These are phyloP conservation scores for Leptodontidium sp. DNA, from an alignment of 2,329 filamentous ascomycete species.

Conservation along the genomic window DNA sequence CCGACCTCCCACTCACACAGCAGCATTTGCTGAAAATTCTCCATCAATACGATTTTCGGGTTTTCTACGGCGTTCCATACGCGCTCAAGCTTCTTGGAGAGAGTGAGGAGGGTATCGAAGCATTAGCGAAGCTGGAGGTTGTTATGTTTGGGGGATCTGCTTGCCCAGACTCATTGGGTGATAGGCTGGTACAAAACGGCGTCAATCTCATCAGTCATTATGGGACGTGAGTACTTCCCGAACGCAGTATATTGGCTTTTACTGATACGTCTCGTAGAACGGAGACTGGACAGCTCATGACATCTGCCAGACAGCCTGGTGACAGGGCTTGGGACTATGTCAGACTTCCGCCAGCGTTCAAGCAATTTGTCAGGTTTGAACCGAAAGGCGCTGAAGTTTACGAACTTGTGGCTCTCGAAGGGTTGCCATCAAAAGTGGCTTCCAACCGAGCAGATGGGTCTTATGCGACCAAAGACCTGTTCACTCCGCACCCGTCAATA, in stretches of 20 bases:
- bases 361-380: conserved; percentile 32
- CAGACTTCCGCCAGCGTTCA: conserved; percentile 41
- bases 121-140: conserved; percentile 55
- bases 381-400: conserved; percentile 45
- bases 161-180: conserved; percentile 65
- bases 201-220: conserved; percentile 66
- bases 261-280: conserved; percentile 54
- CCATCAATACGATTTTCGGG: conserved; percentile 54
- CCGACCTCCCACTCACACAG: conserved; percentile 61
- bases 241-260: conserved; percentile 49
- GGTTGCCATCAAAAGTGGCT: conserved; percentile 49
- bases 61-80: conserved; percentile 69
- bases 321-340: conserved; percentile 70
- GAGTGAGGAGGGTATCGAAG: conserved; percentile 59
- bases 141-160: conserved; percentile 66
- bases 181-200: conserved; percentile 58
- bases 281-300: conserved; percentile 69
- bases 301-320: conserved; percentile 55
- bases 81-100: conserved; percentile 69
- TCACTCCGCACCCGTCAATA: conserved; percentile 52
- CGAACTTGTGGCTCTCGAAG: conserved; percentile 48
- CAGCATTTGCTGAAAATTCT: conserved; percentile 56
- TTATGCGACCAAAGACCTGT: conserved; percentile 55
- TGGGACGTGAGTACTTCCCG: conserved; percentile 52
- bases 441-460: conserved; percentile 53